Evolutionary conservation across 1,284 basidiomycete species (phyloP), one percentile per base, ranked within the genome.

Genomic region (Boletellus deceptivus): DNA sequence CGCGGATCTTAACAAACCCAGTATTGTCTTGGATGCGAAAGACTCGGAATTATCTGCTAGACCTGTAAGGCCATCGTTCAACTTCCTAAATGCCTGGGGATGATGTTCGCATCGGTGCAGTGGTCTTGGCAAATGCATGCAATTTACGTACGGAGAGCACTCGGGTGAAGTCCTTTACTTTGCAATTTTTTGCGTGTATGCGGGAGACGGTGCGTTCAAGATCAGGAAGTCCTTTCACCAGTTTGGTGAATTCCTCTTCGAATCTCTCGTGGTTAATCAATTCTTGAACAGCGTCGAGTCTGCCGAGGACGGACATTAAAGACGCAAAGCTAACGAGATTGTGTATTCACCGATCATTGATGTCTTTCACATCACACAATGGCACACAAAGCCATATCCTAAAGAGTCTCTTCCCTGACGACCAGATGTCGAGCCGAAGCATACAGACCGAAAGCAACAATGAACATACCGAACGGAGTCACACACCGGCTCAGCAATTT

Each of bases 361-460:
- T 98, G 36, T 90, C 89, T 14, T 78, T 68, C 24, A 84, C 82
- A 39, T 91, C 82, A 37, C 86, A 81, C 53, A 98, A 72, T 13
- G 95, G 95, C 75, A 89, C 86, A 55, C 91, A 95, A 8, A 98
- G 75, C 95, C 94, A 98, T 55, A 95, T 88, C 42, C 92, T 83
- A 77, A 98, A 97, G 27, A 98, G 76, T 36, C 93, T 82, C 68
- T 97, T 97, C 33, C 91, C 90, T 91, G 44, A 14, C 50, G 22
- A 24, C 16, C 31, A 46, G 38, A 49, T 37, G 46, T 61, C 38
- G 61, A 37, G 40, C 54, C 38, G 36, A 55, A 53, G 48, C 35
- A 52, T 9, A 27, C 16, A 58, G 41, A 37, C 48, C 27, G 7
- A 46, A 50, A 48, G 43, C 2, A 48, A 45, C 7, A 46, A 53